Percentiles rank a stretch among this genome's conserved stretches.
Evolutionary conservation across 2,329 filamentous ascomycete genomes (phyloP).

Genomic region (Dactylellina leptospora): DNA sequence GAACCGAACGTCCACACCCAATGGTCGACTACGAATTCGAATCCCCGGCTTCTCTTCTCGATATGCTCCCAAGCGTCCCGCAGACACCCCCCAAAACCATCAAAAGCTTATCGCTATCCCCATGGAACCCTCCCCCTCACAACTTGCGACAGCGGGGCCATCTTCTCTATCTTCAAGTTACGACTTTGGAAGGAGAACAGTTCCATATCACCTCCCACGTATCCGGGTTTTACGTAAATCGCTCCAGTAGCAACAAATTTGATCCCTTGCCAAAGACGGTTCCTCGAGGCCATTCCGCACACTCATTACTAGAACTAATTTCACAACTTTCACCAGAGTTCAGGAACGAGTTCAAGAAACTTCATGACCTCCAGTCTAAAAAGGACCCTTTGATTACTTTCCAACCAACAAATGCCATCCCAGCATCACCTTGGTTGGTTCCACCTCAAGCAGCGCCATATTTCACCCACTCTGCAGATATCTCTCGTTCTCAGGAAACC

Average conservation of each 20-base stretch:
- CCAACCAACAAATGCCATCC: conserved; percentile 93
- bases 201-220: conserved; percentile 92
- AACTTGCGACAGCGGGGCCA: conserved; percentile 91
- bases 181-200: conserved; percentile 93
- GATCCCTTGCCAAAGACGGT: conserved; percentile 82
- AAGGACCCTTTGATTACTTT: conserved; percentile 91
- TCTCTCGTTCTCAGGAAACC: conserved; percentile 89
- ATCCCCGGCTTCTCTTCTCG: conserved; percentile 71
- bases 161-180: conserved; percentile 85
- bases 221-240: conserved; percentile 96
- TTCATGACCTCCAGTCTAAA: conserved; percentile 84
- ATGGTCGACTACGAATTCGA: conserved; percentile 78
- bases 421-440: conserved; percentile 90
- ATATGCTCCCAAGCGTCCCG: conserved; percentile 72
- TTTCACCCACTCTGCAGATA: conserved; percentile 79
- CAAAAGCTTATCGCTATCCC: conserved; percentile 84
- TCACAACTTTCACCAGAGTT: conserved; percentile 85
- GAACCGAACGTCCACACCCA: conserved; percentile 65
- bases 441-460: conserved; percentile 68
- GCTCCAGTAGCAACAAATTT: conserved; percentile 92
- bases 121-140: conserved; percentile 96
- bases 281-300: conserved; percentile 79
- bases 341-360: conserved; percentile 74
- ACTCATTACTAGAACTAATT: conserved; percentile 86
- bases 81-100: conserved; percentile 84